phyloP scores from a whole-genome alignment of 192 early-diverging fungal genomes.

The Backusella parvicylindrica region DNA sequence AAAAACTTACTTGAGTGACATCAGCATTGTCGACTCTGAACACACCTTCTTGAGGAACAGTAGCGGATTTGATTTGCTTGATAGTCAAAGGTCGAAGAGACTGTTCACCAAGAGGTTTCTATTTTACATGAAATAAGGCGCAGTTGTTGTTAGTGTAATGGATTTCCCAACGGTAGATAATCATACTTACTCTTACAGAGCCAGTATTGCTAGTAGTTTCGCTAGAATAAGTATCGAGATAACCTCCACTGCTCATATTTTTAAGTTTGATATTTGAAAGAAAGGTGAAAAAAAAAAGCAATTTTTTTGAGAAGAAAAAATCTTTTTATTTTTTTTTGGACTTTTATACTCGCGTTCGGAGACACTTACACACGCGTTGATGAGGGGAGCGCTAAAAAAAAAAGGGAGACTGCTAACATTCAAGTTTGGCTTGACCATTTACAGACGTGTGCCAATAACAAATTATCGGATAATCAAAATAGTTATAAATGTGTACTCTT shows the following conservation, averaged over 20 bases:
- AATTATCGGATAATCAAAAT: neutral
- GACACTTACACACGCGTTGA: no score
- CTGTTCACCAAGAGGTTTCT: conserved; percentile 42
- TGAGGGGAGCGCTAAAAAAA: no score
- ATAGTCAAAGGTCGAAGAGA: conserved; percentile 81
- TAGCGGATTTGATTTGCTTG: conserved; percentile 62
- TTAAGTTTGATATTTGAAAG: no score
- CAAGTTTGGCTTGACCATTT: no score
- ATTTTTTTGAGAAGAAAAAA: no score
- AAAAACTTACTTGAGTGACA: conserved; percentile 52
- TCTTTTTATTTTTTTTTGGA: no score
- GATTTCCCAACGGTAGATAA: neutral
- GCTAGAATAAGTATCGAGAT: neutral
- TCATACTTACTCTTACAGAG: neutral
- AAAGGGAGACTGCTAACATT: no score
- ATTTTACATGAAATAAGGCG: no score
- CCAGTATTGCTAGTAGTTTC: neutral
- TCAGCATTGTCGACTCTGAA: conserved; percentile 68
- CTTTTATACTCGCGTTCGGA: no score
- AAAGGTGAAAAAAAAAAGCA: no score
- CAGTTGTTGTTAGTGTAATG: neutral
- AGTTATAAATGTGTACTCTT: neutral
- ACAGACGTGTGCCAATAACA: neutral
- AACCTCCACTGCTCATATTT: neutral
- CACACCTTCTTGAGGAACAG: conserved; percentile 51